phyloP scores from a whole-genome alignment of 768 basidiomycete genomes.

The Termitomyces sp. region DNA sequence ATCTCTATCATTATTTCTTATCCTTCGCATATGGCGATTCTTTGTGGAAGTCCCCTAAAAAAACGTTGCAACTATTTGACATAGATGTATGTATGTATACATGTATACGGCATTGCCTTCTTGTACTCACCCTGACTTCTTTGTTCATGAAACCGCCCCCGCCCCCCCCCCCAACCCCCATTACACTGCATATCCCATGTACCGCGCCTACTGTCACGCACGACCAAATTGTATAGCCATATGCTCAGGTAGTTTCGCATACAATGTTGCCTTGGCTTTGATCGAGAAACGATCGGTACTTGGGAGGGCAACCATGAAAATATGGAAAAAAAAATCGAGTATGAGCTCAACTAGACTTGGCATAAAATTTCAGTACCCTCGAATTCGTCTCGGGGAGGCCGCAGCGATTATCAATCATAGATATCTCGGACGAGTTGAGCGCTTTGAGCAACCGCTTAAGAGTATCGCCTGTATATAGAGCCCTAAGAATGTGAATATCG shows the following conservation, averaged over 20 bases:
- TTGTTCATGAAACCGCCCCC: not conserved
- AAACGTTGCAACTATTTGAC: not conserved
- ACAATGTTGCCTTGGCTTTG: not conserved
- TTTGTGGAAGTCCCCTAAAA: not conserved
- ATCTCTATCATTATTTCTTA: conserved; percentile 8
- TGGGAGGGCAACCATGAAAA: not conserved
- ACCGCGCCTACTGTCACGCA: not conserved
- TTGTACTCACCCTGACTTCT: not conserved
- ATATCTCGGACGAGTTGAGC: not conserved
- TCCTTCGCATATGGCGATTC: not conserved
- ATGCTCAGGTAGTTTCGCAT: not conserved
- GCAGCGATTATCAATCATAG: not conserved
- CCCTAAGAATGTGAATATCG: too few species aligned
- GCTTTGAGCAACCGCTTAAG: not conserved
- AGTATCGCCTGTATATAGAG: not conserved
- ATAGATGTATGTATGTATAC: conserved; percentile 1
- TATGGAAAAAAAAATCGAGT: not conserved
- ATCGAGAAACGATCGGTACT: not conserved
- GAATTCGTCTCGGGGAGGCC: not conserved
- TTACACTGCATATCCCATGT: not conserved
- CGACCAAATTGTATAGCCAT: not conserved
- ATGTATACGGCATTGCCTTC: not conserved
- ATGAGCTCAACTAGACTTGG: not conserved
- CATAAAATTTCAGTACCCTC: not conserved
- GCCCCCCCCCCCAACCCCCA: not conserved